phyloP scores from a whole-genome alignment of 352 stramenopile species.

The Phytophthora sp. region DNA sequence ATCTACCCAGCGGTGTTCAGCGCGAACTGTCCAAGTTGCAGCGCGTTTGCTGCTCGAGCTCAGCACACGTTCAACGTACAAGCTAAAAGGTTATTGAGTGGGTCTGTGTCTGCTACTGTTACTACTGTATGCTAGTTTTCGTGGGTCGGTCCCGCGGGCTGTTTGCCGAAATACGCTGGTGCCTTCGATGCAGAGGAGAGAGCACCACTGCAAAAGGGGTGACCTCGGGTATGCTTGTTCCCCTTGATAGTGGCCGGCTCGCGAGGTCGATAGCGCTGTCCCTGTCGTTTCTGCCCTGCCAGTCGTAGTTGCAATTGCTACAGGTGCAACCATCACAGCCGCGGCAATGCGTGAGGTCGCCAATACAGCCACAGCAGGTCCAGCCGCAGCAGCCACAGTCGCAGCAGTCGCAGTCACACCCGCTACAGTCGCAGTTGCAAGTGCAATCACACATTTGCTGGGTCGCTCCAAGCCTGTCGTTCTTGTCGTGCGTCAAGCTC shows the following conservation, averaged over 20 bases:
- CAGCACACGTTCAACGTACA: no score
- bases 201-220: slow-evolving; percentile 8
- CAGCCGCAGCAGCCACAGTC: slow-evolving; percentile 9
- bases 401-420: slow-evolving; percentile 5
- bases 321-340: not conserved
- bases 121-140: no score
- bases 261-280: no score
- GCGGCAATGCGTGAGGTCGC: not conserved
- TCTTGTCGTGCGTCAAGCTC: not conserved
- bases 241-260: no score
- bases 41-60: no score
- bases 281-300: not conserved
- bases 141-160: not conserved
- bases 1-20: not conserved
- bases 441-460: slow-evolving; percentile 5
- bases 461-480: not conserved
- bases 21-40: not conserved
- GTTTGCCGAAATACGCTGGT: not conserved
- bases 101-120: no score
- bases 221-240: slow-evolving; percentile 7
- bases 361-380: not conserved
- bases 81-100: no score
- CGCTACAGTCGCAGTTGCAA: not conserved
- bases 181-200: not conserved
- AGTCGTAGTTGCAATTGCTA: not conserved